Percentiles rank a stretch among this genome's conserved stretches.
phyloP scores from a whole-genome alignment of 2,329 filamentous ascomycete species.

The Pseudopyricularia javanii region DNA sequence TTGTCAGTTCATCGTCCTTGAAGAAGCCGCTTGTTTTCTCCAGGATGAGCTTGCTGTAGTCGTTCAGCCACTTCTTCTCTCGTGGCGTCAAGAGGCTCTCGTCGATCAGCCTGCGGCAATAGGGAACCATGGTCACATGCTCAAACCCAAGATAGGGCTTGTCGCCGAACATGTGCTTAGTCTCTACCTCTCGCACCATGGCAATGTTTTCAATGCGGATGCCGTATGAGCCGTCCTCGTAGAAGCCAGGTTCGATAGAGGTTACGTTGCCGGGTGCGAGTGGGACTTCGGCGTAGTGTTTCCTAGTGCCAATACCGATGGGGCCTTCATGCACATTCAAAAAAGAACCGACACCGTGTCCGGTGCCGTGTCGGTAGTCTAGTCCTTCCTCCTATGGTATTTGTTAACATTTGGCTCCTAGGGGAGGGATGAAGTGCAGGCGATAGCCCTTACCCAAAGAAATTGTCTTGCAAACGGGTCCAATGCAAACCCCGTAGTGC shows the following conservation, averaged over 20 bases:
- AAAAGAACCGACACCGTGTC: slow-evolving; percentile 89
- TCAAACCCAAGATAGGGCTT: slow-evolving; percentile 93
- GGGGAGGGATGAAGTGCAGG: slow-evolving; percentile 7
- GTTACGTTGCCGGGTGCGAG: slow-evolving; percentile 88
- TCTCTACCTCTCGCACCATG: slow-evolving; percentile 80
- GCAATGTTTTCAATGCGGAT: slow-evolving; percentile 96
- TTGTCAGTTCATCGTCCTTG: slow-evolving; percentile 55
- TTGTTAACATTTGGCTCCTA: slow-evolving; percentile 3
- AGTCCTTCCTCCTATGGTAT: slow-evolving; percentile 54
- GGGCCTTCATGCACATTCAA: slow-evolving; percentile 96
- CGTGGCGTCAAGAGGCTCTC: slow-evolving; percentile 52
- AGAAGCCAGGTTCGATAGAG: slow-evolving; percentile 93
- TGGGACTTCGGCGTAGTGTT: slow-evolving; percentile 84
- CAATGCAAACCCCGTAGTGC: slow-evolving; percentile 84
- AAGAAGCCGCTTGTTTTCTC: slow-evolving; percentile 74
- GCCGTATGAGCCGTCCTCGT: slow-evolving; percentile 89
- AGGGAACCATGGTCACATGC: slow-evolving; percentile 93
- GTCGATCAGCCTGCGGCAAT: slow-evolving; percentile 83
- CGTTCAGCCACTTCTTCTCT: slow-evolving; percentile 80
- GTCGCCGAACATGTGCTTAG: slow-evolving; percentile 78
- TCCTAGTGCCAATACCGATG: slow-evolving; percentile 85
- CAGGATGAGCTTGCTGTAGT: slow-evolving; percentile 69
- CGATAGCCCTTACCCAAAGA: slow-evolving; percentile 56
- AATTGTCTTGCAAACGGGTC: slow-evolving; percentile 82
- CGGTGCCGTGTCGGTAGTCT: slow-evolving; percentile 92